phyloP scores from a whole-genome alignment of 1,139 yeast species.

The Hemisphaericaspora xylofermentans region DNA sequence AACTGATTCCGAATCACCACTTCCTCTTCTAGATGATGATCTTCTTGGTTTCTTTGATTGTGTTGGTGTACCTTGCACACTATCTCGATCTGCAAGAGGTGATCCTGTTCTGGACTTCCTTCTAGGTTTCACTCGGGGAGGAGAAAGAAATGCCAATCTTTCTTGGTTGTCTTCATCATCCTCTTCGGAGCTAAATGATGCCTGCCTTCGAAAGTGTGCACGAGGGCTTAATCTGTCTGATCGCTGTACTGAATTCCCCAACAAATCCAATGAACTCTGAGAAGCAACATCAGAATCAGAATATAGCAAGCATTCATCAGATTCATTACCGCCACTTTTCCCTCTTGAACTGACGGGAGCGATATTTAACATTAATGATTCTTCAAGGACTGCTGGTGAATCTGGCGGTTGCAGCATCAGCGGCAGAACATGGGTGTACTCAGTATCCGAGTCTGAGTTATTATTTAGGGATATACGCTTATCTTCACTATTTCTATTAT shows the following conservation, averaged over 20 bases:
- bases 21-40: slow-evolving; percentile 13
- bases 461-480: not conserved
- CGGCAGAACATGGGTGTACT: slow-evolving; percentile 1
- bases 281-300: slow-evolving; percentile 42
- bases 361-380: slow-evolving; percentile 6
- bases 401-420: not conserved
- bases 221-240: not conserved
- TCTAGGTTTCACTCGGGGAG: slow-evolving; percentile 3
- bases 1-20: slow-evolving; percentile 17
- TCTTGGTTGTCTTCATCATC: slow-evolving; percentile 12
- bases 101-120: slow-evolving; percentile 2
- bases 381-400: slow-evolving; percentile 3
- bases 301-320: slow-evolving; percentile 36
- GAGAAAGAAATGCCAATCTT: slow-evolving; percentile 1
- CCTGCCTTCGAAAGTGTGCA: not conserved
- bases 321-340: slow-evolving; percentile 7
- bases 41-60: slow-evolving; percentile 1
- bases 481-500: not conserved
- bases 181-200: slow-evolving; percentile 11
- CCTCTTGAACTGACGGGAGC: slow-evolving; percentile 11
- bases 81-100: slow-evolving; percentile 7
- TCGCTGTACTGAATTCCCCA: not conserved
- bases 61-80: not conserved
- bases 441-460: not conserved
- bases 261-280: slow-evolving; percentile 30